Conservation (phyloP, 2,329 filamentous ascomycete genomes). For the Diaporthe nobilis region DNA sequence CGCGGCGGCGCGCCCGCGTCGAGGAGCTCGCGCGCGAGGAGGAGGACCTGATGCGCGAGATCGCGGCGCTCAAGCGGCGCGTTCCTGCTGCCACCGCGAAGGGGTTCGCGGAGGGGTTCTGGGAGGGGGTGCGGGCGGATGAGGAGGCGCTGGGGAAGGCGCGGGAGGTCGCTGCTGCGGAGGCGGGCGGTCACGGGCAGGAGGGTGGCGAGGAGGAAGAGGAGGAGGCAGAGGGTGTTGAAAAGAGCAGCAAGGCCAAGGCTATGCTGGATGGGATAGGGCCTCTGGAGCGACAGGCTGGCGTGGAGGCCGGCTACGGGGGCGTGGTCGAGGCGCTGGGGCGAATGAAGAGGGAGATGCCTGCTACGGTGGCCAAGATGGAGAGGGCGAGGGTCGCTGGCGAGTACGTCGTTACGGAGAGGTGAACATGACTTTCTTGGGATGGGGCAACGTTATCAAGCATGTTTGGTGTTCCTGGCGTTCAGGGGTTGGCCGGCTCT, state of each 20-base stretch:
- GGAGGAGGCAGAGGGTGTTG: constrained; percentile 16
- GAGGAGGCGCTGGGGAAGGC: constrained; percentile 58
- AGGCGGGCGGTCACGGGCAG: constrained; percentile 35
- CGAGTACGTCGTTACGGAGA: constrained; percentile 67
- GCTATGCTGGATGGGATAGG: constrained; percentile 49
- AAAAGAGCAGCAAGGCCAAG: constrained; percentile 35
- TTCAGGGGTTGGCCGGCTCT: constrained; percentile 14
- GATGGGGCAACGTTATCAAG: background rate
- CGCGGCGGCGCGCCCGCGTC: constrained; percentile 69
- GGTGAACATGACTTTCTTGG: constrained; percentile 45
- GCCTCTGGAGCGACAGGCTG: constrained; percentile 60
- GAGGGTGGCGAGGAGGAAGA: constrained; percentile 42
- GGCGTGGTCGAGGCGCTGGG: constrained; percentile 65
- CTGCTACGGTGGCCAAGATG: constrained; percentile 74
- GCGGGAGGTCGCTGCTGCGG: constrained; percentile 41
- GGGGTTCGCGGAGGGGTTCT: constrained; percentile 57
- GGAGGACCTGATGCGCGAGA: constrained; percentile 74
- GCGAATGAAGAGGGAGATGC: constrained; percentile 71
- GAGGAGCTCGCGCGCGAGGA: constrained; percentile 73
- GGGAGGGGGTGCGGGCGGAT: constrained; percentile 60
- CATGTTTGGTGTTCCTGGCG: constrained; percentile 35
- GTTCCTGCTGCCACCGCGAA: constrained; percentile 63
- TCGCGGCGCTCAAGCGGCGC: constrained; percentile 70
- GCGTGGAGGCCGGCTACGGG: constrained; percentile 62
- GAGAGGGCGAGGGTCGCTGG: constrained; percentile 73